A percentile compares a stretch with the other conserved stretches of the same genome.
Evolutionary conservation across 1,284 basidiomycete species (phyloP).

Genomic region (Afroboletus lepidellus): DNA sequence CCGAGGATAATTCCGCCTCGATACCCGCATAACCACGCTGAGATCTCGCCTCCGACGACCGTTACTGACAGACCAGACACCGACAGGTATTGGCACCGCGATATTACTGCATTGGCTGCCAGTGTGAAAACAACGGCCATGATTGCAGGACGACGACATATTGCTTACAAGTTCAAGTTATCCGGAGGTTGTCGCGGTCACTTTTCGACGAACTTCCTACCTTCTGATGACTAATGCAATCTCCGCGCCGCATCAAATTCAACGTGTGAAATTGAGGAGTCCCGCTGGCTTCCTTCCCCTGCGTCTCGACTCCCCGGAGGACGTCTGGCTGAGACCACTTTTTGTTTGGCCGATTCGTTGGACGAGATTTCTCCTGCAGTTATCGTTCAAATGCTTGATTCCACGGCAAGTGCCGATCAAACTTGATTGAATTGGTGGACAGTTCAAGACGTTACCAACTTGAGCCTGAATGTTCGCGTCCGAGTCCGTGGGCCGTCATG

Average conservation of each 20-base stretch:
- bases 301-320: not conserved
- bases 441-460: no score
- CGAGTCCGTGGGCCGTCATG: no score
- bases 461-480: no score
- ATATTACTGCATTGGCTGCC: no score
- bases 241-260: constrained; percentile 15
- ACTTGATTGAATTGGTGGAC: not conserved
- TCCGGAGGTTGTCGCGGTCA: constrained; percentile 25
- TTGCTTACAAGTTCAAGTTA: not conserved
- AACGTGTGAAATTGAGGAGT: not conserved
- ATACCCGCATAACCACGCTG: not conserved
- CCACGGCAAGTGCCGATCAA: not conserved
- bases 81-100: no score
- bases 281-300: not conserved
- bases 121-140: not conserved
- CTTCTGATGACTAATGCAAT: constrained; percentile 20
- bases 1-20: constrained; percentile 2
- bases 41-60: constrained; percentile 1
- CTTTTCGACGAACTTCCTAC: constrained; percentile 14
- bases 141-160: not conserved
- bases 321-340: not conserved
- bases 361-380: not conserved
- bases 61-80: no score
- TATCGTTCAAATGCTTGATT: not conserved
- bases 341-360: not conserved